These are phyloP conservation scores for Euphrasia confusa DNA, from an alignment of 257 asterid genomes.

Conservation along the genomic window DNA sequence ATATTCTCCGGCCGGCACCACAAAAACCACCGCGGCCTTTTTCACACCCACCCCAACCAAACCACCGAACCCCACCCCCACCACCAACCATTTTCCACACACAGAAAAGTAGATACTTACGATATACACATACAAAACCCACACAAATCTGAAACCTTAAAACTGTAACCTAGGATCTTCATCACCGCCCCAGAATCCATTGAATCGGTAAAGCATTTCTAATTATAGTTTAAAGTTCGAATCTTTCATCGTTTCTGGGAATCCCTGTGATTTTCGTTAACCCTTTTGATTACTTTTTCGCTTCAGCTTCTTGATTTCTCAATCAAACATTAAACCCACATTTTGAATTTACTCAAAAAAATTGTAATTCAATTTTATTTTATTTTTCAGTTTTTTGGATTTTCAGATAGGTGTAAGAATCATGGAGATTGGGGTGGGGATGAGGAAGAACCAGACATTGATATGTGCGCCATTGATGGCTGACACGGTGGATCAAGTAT, in stretches of 20 bases:
- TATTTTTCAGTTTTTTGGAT: conserved; percentile 4
- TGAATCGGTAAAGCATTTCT: too few relatives aligned
- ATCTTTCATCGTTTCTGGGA: too few relatives aligned
- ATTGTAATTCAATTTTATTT: not conserved
- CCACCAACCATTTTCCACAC: not conserved
- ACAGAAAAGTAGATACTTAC: not conserved
- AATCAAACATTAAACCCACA: not conserved
- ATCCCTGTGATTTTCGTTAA: too few relatives aligned
- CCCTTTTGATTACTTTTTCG: too few relatives aligned
- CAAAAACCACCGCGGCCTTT: not conserved
- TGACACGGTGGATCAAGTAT: conserved; percentile 66
- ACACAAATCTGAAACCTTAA: too few relatives aligned
- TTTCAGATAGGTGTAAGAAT: conserved; percentile 38
- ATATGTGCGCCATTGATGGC: conserved; percentile 96
- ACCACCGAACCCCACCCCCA: not conserved
- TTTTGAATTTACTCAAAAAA: not conserved
- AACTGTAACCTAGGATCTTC: too few relatives aligned
- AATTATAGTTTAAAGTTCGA: too few relatives aligned
- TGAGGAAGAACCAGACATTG: conserved; percentile 61
- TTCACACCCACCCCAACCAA: conserved; percentile 2
- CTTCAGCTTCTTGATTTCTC: not conserved
- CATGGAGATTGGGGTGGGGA: conserved; percentile 38
- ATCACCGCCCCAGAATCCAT: too few relatives aligned
- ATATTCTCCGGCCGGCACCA: too few relatives aligned
- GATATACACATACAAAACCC: not conserved